These are phyloP conservation scores for Paramecium bursaria DNA, from an alignment of 73 alveolate species.

Conservation along the genomic window DNA sequence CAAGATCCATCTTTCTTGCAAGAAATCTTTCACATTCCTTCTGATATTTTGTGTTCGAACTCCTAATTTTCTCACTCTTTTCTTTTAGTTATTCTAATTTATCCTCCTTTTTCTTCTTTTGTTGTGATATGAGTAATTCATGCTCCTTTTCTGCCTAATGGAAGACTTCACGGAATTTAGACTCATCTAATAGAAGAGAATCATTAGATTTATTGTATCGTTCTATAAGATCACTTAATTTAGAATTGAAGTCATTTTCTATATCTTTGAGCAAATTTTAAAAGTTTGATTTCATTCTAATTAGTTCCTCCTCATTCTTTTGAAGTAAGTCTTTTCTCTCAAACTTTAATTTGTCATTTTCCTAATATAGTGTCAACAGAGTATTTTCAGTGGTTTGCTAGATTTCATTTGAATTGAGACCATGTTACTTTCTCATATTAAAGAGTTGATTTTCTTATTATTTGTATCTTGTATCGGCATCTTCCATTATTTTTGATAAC, in stretches of 20 bases:
- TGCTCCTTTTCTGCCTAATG: conserved; percentile 54
- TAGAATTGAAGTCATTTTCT: conserved; percentile 26
- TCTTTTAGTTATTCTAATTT: conserved; percentile 40
- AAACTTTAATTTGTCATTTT: conserved; percentile 25
- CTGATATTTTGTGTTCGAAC: conserved; percentile 53
- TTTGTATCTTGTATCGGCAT: neutral
- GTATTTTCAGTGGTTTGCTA: conserved; percentile 25
- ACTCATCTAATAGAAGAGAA: conserved; percentile 38
- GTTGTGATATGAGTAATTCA: conserved; percentile 24
- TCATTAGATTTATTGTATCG: conserved; percentile 40
- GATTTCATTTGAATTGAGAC: neutral
- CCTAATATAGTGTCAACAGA: conserved; percentile 9
- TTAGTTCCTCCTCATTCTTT: neutral
- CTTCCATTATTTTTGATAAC: conserved; percentile 35
- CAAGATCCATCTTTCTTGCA: conserved; percentile 62
- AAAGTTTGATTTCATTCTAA: neutral
- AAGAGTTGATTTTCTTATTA: neutral
- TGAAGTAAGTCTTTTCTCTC: neutral
- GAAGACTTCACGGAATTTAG: conserved; percentile 18
- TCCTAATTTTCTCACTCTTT: conserved; percentile 63
- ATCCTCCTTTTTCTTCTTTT: conserved; percentile 33
- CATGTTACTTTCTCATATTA: neutral
- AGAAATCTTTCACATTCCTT: conserved; percentile 61
- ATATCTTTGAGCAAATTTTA: neutral
- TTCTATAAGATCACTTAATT: conserved; percentile 28